A percentile compares a stretch with the other conserved stretches of the same genome.
Evolutionary conservation across 805 yeast species (phyloP).

Genomic region (Pichia californica): DNA sequence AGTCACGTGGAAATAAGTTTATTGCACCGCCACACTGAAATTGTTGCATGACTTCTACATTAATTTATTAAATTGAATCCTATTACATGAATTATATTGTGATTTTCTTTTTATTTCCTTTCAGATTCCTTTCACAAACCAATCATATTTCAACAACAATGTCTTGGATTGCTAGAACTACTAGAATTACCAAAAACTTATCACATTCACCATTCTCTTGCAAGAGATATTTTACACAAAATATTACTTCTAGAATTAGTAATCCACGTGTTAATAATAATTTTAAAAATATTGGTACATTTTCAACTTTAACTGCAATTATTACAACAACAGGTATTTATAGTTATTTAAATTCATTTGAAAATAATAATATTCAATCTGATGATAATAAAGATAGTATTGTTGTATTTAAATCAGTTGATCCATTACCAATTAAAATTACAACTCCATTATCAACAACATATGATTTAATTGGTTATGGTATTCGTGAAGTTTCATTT

Average conservation of each 20-base stretch:
- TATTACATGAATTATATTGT: no score
- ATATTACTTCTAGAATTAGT: neutral
- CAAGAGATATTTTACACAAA: neutral
- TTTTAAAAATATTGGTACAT: neutral
- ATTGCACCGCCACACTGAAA: no score
- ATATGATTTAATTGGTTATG: constrained; percentile 66
- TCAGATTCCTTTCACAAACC: neutral
- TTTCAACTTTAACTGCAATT: neutral
- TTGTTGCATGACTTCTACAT: no score
- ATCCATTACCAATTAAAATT: constrained; percentile 24
- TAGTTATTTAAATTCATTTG: no score
- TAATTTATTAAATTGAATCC: no score
- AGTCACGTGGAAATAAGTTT: no score
- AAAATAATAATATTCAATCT: neutral
- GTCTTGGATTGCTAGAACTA: neutral
- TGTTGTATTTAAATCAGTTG: constrained; percentile 23
- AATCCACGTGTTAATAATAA: neutral
- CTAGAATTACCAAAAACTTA: neutral
- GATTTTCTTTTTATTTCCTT: no score
- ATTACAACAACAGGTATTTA: neutral
- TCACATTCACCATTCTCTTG: neutral
- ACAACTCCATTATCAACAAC: constrained; percentile 17
- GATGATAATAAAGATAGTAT: neutral
- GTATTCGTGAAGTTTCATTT: constrained; percentile 80
- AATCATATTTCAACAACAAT: neutral